Evolutionary conservation across 169 alveolate genomes (phyloP), one percentile per base, ranked within the genome.

Genomic region (Cytauxzoon felis): DNA sequence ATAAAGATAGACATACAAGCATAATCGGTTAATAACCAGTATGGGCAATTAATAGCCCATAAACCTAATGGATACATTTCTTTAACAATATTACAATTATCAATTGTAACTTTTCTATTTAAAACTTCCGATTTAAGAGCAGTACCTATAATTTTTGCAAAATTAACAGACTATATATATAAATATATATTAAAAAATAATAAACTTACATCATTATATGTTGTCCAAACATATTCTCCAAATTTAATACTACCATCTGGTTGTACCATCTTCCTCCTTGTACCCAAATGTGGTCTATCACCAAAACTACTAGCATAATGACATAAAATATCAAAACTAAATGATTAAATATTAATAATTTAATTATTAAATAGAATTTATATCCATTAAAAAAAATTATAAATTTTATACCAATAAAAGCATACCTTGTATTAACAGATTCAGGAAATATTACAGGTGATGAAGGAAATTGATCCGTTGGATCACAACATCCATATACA

Each of bases 31-130:
- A 70, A 45, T 21, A 81, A 63, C 92, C 92, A 86, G 61, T 80
- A 81, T 18, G 83, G 69, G 67, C 88, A 81, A 52, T 86, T 86
- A 61, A 64, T 64, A 3, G 92, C 81, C 89, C 89, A 86, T 0
- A 86, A 76, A 5, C 92, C 92, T 57, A 86, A 42, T 51, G 81
- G 68, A 69, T 78, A 68, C 52, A 70, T 76, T 48, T 27, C 32
- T 18, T 54, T 65, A 26, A 76, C 16, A 0, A 57, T 1, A 11
- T 13, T 29, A 32, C 75, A 63, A 23, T 76, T 63, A 21, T 66
- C 57, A 8, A 67, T 33, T n/a, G 2, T 38, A 6, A 59, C 48
- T 24, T 66, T 76, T 23, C 41, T 57, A 7, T 63, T 9, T 16
- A 64, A 48, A 0, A 60, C 62, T 40, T 76, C 80, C 21, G 18